Base-by-base conservation (phyloP, 345 rosid genomes). In the Rhizophora mangle region DNA sequence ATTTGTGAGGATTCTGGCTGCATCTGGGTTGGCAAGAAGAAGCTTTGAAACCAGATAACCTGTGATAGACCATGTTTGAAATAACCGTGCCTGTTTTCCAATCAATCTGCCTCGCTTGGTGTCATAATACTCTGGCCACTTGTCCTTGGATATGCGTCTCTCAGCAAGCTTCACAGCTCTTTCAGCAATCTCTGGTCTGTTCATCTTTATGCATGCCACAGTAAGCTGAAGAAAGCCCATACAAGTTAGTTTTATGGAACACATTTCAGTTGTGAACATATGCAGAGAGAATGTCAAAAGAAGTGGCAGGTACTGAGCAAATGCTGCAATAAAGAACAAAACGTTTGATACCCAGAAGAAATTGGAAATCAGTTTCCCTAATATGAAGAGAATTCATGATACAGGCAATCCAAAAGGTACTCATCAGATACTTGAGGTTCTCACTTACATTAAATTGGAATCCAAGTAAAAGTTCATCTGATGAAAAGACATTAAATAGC, bases 41-140 rank as follows among this genome's bases (percentile, higher is more conserved):
- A 85, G 92, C 80, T 88, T 93, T 20, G 98, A 85, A 56, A 86
- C 92, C 9, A 91, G 98, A 79, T 87, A 91, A 19, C 98, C 97
- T 0, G 98, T 92, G 30, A 91, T 93, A 1, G 98, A 87, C 98
- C 98, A 93, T 0, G 97, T 89, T 72, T 93, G 96, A 76, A 73
- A 89, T 32, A 93, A 78, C 26, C 85, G 87, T 18, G 94, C 81
- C 68, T 93, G 98, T 77, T 93, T 93, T n/a, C 98, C 96, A 10
- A 91, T 91, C 65, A 93, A 91, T 76, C 94, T 88, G 65, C 80
- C 94, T 66, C 76, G 65, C 74, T 83, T 88, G 2, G 92, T 88
- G 69, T 93, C 97, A 36, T 91, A 93, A 79, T 93, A 90, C 76
- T 93, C 96, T 0, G 98, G 98, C 97, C 97, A 93, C 71, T 83